Evolutionary conservation across 1,139 yeast species (phyloP).

Genomic region (Taphrina confusa): DNA sequence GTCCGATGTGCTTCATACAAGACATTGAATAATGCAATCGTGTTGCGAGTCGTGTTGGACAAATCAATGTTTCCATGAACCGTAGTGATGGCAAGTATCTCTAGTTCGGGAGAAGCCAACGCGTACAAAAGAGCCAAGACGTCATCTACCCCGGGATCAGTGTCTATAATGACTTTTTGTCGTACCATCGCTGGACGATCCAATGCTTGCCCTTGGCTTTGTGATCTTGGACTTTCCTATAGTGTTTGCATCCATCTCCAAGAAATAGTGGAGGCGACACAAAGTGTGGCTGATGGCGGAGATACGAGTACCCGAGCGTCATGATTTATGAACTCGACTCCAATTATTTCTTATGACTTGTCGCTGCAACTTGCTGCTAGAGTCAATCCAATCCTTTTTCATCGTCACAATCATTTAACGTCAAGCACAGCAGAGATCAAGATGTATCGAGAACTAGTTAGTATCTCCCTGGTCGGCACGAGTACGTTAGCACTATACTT

Average conservation of each 20-base stretch:
- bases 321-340: too few relatives aligned
- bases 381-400: not conserved
- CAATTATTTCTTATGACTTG: too few relatives aligned
- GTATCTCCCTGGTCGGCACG: not conserved
- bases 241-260: too few relatives aligned
- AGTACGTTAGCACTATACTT: not conserved
- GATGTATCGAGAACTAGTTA: constrained; percentile 8
- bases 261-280: too few relatives aligned
- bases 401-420: too few relatives aligned
- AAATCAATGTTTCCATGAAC: constrained; percentile 51
- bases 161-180: constrained; percentile 45
- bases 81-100: constrained; percentile 48
- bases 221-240: too few relatives aligned
- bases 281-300: too few relatives aligned
- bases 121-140: constrained; percentile 49
- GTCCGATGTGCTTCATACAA: constrained; percentile 44
- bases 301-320: too few relatives aligned
- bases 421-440: too few relatives aligned
- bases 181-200: not conserved
- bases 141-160: constrained; percentile 52
- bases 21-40: constrained; percentile 47
- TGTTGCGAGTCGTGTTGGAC: constrained; percentile 47
- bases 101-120: constrained; percentile 45
- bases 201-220: too few relatives aligned
- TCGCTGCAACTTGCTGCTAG: too few relatives aligned